Conservation (phyloP, 129 eudicot species). For the Lonicera japonica region DNA sequence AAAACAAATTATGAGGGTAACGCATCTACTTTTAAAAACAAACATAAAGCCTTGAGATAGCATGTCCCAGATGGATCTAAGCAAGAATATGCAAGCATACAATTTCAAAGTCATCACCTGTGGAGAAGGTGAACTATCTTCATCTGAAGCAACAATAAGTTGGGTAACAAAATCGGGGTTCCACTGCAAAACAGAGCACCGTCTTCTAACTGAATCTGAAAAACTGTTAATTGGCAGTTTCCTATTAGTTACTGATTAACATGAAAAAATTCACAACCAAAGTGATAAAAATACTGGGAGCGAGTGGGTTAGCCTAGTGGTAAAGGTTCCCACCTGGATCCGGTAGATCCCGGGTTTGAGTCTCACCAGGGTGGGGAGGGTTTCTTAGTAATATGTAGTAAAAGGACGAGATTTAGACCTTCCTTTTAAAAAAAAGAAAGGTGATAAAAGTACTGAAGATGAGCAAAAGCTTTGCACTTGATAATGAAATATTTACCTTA, state of each 20-base stretch:
- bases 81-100: background rate
- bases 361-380: too few species aligned
- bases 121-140: constrained; percentile 82
- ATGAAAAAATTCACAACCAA: background rate
- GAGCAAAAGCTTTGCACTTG: too few species aligned
- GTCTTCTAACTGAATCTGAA: constrained; percentile 73
- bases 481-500: constrained; percentile 40
- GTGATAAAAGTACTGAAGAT: background rate
- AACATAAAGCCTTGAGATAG: background rate
- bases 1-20: background rate
- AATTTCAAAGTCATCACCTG: constrained; percentile 38
- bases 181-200: constrained; percentile 99
- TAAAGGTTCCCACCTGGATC: too few species aligned
- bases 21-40: constrained; percentile 18
- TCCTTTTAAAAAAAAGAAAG: too few species aligned
- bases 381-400: too few species aligned
- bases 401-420: too few species aligned
- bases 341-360: too few species aligned
- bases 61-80: too few species aligned
- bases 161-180: constrained; percentile 95
- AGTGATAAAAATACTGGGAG: too few species aligned
- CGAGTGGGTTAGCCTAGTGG: too few species aligned
- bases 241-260: constrained; percentile 1
- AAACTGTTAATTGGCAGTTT: constrained; percentile 47
- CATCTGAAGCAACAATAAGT: constrained; percentile 94